Conservation (phyloP, 2,329 filamentous ascomycete species). For the Huntiella moniliformis region DNA sequence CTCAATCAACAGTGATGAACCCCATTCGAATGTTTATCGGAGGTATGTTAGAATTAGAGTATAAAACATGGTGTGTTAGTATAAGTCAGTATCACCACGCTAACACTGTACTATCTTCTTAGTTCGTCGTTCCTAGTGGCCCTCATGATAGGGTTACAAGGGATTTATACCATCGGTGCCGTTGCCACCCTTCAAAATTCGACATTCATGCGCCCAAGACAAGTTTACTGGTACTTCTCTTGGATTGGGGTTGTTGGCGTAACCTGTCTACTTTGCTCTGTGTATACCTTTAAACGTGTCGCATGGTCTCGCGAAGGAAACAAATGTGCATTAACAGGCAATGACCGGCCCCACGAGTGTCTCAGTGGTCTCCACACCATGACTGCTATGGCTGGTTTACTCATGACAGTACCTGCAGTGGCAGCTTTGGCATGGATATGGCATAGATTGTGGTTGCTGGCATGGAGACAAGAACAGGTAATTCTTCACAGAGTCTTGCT, state of each 20-base stretch:
- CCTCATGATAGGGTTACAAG: constrained; percentile 3
- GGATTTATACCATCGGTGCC: not conserved
- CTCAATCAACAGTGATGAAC: constrained; percentile 3
- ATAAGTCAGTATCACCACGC: not conserved
- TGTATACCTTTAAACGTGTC: constrained; percentile 5
- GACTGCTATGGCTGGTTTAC: constrained; percentile 5
- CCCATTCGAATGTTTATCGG: not conserved
- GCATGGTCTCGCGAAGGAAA: not conserved
- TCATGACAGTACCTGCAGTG: not conserved
- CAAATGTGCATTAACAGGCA: not conserved
- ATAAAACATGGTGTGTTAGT: not conserved
- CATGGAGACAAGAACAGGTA: not conserved
- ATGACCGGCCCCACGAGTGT: constrained; percentile 3
- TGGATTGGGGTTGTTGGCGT: not conserved
- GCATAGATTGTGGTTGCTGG: not conserved
- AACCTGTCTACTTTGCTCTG: not conserved
- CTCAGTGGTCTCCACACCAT: constrained; percentile 1
- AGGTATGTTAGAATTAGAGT: not conserved
- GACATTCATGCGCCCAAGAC: not conserved
- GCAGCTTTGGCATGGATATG: not conserved
- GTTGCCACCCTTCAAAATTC: not conserved
- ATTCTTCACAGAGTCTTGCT: not conserved
- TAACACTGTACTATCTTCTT: not conserved
- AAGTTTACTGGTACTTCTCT: not conserved
- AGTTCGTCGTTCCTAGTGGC: constrained; percentile 6